Base-by-base conservation (phyloP, 2,329 filamentous ascomycete species). In the Amesomyces nigricolor region DNA sequence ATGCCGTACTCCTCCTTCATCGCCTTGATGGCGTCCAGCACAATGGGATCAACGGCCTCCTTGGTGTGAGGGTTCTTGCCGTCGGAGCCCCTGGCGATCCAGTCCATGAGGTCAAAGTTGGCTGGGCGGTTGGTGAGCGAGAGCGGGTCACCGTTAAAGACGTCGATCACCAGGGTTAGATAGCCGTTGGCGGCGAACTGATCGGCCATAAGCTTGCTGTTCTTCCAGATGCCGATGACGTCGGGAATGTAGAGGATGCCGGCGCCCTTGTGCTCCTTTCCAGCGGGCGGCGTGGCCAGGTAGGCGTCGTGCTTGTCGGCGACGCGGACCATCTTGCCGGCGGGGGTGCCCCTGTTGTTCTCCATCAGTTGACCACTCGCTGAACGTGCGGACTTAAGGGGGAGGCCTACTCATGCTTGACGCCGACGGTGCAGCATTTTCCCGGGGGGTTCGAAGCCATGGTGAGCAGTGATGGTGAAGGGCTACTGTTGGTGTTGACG, bases 161-260 rank as follows among this genome's bases (percentile, higher is more conserved):
- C 71, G 68, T 91, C 88, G 29, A 87, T 80, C 58, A 91, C 77
- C 42, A 89, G 72, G 54, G 79, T 79, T 54, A 84, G 75, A 73
- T 89, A 90, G 63, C 86, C 88, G 67, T 87, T 86, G 61, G 81
- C 80, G 55, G 88, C 88, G 68, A 80, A 87, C 65, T 88, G 81
- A 73, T 91, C 88, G 57, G 87, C 87, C 64, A 90, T 80, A 59
- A 87, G 74, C 70, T 85, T 71, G 65, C 75, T 72, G 70, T 87
- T 84, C 58, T 79, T 73, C 76, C 76, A 80, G 67, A 80, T 74
- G 58, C 78, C 74, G 52, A 78, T 69, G 56, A 80, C 70, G 58
- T 81, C 79, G 13, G 75, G 73, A 39, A 79, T 56, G 64, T 72
- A 71, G 14, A 81, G 66, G 58, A 81, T 68, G 35, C 71, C 78